Percentiles rank a stretch among this genome's conserved stretches.
phyloP scores from a whole-genome alignment of 2,329 filamentous ascomycete species.

The Calonectria henricotiae region DNA sequence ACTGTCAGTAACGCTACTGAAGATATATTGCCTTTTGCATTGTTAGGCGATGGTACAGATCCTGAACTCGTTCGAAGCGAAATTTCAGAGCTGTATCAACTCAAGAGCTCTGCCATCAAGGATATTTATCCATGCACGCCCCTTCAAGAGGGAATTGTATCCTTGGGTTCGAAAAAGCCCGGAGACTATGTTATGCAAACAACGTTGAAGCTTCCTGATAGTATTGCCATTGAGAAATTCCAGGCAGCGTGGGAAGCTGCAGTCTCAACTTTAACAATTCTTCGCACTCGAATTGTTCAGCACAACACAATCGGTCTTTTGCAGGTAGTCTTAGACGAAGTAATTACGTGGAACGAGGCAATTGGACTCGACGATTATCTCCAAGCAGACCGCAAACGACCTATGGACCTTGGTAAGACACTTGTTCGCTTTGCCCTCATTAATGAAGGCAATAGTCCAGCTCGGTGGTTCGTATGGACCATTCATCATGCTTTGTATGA shows the following conservation, averaged over 20 bases:
- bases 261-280: not conserved
- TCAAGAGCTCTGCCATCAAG: conserved; percentile 7
- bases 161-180: conserved; percentile 55
- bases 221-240: conserved; percentile 2
- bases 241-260: conserved; percentile 39
- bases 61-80: not conserved
- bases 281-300: conserved; percentile 40
- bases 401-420: conserved; percentile 33
- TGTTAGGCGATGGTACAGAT: conserved; percentile 44
- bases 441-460: not conserved
- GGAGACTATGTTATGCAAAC: conserved; percentile 59
- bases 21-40: conserved; percentile 13
- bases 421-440: conserved; percentile 32
- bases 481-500: conserved; percentile 54
- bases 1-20: not conserved
- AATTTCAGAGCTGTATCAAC: conserved; percentile 2
- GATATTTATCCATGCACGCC: conserved; percentile 62
- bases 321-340: conserved; percentile 33
- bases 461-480: conserved; percentile 48
- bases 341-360: conserved; percentile 23
- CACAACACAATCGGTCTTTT: conserved; percentile 18
- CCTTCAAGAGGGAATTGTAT: conserved; percentile 61
- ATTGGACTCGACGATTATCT: conserved; percentile 20
- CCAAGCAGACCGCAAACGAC: conserved; percentile 2
- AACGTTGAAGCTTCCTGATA: conserved; percentile 43